phyloP scores from a whole-genome alignment of 2,329 filamentous ascomycete species.

The Ophiobolus disseminans region DNA sequence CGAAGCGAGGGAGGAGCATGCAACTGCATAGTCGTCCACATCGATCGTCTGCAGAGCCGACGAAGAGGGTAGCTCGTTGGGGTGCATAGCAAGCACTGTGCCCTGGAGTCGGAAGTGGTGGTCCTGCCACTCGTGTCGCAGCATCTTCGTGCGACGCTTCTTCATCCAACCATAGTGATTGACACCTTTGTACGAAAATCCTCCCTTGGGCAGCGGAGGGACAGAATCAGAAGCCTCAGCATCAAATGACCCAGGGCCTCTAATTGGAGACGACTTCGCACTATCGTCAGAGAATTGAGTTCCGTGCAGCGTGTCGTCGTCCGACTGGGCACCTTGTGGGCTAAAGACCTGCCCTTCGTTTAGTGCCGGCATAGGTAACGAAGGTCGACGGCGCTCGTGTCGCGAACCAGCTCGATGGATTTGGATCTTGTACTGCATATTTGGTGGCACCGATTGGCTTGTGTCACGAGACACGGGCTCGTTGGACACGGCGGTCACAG shows the following conservation, averaged over 20 bases:
- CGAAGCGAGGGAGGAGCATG: conserved; percentile 78
- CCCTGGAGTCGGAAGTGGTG: conserved; percentile 84
- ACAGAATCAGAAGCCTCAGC: conserved; percentile 28
- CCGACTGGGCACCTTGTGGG: conserved; percentile 41
- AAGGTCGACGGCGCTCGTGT: conserved; percentile 65
- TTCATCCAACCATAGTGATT: conserved; percentile 88
- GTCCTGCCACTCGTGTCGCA: conserved; percentile 93
- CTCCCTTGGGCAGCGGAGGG: conserved; percentile 46
- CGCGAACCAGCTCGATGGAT: conserved; percentile 55
- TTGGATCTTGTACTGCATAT: conserved; percentile 78
- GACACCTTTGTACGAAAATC: conserved; percentile 57
- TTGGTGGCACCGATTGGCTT: conserved; percentile 90
- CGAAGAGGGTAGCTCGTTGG: conserved; percentile 58
- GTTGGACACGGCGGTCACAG: conserved; percentile 73
- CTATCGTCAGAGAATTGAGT: conserved; percentile 44
- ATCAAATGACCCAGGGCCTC: conserved; percentile 31
- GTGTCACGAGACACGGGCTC: conserved; percentile 78
- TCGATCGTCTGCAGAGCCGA: conserved; percentile 81
- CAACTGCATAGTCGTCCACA: conserved; percentile 87
- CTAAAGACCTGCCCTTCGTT: conserved; percentile 66
- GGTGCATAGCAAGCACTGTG: conserved; percentile 71
- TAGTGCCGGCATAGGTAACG: conserved; percentile 73
- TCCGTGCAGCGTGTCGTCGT: conserved; percentile 42
- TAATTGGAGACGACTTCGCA: conserved; percentile 43
- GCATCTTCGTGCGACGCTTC: conserved; percentile 87